Base-by-base conservation (phyloP, 768 basidiomycete genomes). In the Leccinellum albellum region DNA sequence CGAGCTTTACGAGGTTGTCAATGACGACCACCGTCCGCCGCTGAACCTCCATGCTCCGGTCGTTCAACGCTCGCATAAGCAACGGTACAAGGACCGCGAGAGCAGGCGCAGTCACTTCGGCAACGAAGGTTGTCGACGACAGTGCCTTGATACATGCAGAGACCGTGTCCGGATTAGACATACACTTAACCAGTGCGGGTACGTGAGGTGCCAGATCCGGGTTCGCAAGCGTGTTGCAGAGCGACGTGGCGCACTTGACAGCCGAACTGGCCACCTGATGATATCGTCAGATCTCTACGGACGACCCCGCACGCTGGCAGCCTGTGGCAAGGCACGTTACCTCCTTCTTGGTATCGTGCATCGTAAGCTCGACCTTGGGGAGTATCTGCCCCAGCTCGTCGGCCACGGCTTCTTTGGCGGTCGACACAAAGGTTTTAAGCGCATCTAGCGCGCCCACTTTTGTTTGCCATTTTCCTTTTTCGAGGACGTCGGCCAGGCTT, bases 321-420 rank as follows among this genome's bases (percentile, higher is more conserved):
- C 12, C 80, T 64, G 45, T 29, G 42, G 54, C 33, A 20, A 20
- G 26, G 17, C 57, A 93, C 94, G 26, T 42, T 58, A 93, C 94
- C 82, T 98, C 96, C 65, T 83, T 74, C 73, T 98, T 98, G 57
- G 96, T 98, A 74, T 98, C 96, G 66, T 96, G 92, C 94, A 98
- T 94, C 6, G 93, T 87, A 33, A 76, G 76, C 70, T 95, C 94
- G 13, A 98, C 86, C 65, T 85, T 87, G 20, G 95, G 95, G 48
- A 98, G 82, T 46, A 91, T 83, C 10, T 77, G 75, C 15, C 85
- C 94, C 35, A 98, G 77, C 67, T 95, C 87, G 31, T 83, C 81
- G n/a, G 92, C 94, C 50, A 97, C 89, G 44, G 80, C 78, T 53
- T 88, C 88, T 59, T 80, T 81, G 51, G 89, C 88, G 15, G 82